Percentiles rank a stretch among this genome's conserved stretches.
Conservation (phyloP, 441 rosid genomes). For the Raphanus hybrid region DNA sequence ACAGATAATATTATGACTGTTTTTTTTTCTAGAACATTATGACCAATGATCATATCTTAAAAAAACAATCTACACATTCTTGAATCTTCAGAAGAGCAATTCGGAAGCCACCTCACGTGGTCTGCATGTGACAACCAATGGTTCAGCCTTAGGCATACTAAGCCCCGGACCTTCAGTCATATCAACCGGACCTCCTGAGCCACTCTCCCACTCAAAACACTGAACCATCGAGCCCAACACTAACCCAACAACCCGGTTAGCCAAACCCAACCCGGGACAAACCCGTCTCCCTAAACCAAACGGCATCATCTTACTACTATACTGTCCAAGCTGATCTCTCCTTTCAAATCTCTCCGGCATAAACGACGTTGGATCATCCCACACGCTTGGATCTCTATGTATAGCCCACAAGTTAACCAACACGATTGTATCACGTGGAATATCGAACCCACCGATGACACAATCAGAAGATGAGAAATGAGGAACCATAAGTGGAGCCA, state of each 20-base stretch:
- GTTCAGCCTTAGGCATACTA: slow-evolving; percentile 47
- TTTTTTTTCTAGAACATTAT: not conserved
- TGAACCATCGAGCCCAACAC: slow-evolving; percentile 47
- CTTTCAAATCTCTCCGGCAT: slow-evolving; percentile 55
- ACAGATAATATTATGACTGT: not conserved
- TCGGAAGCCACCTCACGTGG: slow-evolving; percentile 38
- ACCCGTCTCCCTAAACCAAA: slow-evolving; percentile 55
- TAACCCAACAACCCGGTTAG: slow-evolving; percentile 46
- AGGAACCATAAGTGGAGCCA: slow-evolving; percentile 52
- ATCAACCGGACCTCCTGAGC: slow-evolving; percentile 43
- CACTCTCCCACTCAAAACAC: slow-evolving; percentile 51
- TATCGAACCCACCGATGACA: slow-evolving; percentile 45
- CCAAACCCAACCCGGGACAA: slow-evolving; percentile 52
- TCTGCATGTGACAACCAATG: slow-evolving; percentile 45
- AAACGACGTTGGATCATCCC: slow-evolving; percentile 53
- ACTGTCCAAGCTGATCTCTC: slow-evolving; percentile 21
- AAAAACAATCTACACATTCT: not conserved
- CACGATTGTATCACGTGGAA: slow-evolving; percentile 46
- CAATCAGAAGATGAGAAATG: slow-evolving; percentile 52
- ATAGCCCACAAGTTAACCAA: slow-evolving; percentile 54
- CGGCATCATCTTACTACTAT: slow-evolving; percentile 41
- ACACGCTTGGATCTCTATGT: slow-evolving; percentile 48
- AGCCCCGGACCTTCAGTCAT: slow-evolving; percentile 50
- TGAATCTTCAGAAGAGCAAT: slow-evolving; percentile 1
- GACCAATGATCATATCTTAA: not conserved